Percentiles rank a stretch among this genome's conserved stretches.
Conservation (phyloP, 768 basidiomycete genomes). For the Suillus subaureus region DNA sequence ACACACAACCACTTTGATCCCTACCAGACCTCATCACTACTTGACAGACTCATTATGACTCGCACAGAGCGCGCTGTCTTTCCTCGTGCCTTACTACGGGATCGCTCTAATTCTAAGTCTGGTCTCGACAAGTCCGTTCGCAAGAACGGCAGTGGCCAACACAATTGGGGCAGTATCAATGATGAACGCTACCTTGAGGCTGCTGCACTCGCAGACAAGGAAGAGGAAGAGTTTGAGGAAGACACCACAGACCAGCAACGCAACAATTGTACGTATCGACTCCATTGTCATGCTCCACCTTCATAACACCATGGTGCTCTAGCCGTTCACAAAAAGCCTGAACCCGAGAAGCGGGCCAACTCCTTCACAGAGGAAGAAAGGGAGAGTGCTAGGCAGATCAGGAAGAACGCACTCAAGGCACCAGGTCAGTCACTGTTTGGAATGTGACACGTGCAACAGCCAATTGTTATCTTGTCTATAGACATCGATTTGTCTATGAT, state of each 20-base stretch:
- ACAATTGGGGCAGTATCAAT: slow-evolving; percentile 82
- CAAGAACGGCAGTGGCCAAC: slow-evolving; percentile 78
- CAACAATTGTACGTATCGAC: slow-evolving; percentile 7
- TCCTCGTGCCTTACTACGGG: slow-evolving; percentile 72
- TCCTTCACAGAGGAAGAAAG: slow-evolving; percentile 65
- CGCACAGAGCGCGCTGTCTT: slow-evolving; percentile 75
- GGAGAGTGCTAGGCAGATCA: slow-evolving; percentile 62
- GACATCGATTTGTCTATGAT: slow-evolving; percentile 72
- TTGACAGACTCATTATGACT: slow-evolving; percentile 54
- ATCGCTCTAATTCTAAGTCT: slow-evolving; percentile 78
- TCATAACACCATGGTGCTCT: neutral
- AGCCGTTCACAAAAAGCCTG: slow-evolving; percentile 32
- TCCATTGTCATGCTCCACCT: slow-evolving; percentile 2
- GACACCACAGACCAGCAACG: slow-evolving; percentile 20
- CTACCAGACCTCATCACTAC: slow-evolving; percentile 8
- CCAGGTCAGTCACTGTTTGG: slow-evolving; percentile 39
- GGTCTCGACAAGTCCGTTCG: slow-evolving; percentile 72
- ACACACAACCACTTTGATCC: slow-evolving; percentile 1
- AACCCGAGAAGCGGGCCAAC: slow-evolving; percentile 40
- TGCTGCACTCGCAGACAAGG: slow-evolving; percentile 61
- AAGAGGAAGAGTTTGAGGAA: slow-evolving; percentile 42
- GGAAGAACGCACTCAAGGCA: slow-evolving; percentile 72
- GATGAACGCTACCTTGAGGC: slow-evolving; percentile 65
- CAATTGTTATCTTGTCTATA: slow-evolving; percentile 12
- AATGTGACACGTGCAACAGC: neutral